phyloP scores from a whole-genome alignment of 148 eudicot genomes.

The Rhododendron ovatum region DNA sequence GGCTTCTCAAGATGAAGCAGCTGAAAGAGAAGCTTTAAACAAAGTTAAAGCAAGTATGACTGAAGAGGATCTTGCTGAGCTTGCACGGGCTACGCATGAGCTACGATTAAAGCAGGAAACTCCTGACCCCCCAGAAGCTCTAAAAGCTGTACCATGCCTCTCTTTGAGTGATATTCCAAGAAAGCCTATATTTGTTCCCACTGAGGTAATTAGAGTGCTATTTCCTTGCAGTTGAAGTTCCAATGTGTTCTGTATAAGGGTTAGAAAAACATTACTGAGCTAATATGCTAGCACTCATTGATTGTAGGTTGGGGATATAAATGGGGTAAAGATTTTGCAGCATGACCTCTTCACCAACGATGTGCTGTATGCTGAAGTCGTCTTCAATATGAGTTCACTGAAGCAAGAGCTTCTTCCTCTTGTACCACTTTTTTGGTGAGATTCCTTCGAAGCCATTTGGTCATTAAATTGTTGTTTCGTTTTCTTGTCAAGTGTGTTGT shows the following conservation, averaged over 20 bases:
- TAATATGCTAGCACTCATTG: conserved; percentile 5
- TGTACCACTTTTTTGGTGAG: conserved; percentile 95
- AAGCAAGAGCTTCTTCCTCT: conserved; percentile 91
- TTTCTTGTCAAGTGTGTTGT: background rate
- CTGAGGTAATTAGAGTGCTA: conserved; percentile 49
- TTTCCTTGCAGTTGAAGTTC: conserved; percentile 5
- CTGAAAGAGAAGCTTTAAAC: conserved; percentile 68
- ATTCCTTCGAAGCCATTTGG: conserved; percentile 2
- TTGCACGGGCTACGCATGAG: conserved; percentile 86
- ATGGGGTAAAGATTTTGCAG: conserved; percentile 78
- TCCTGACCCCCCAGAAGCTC: conserved; percentile 96
- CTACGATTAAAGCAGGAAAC: conserved; percentile 92
- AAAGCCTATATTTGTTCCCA: conserved; percentile 73
- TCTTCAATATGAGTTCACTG: conserved; percentile 77
- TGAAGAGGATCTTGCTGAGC: conserved; percentile 87
- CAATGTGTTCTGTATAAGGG: background rate
- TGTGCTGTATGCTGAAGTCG: conserved; percentile 84
- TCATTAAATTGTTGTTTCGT: background rate
- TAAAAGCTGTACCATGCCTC: conserved; percentile 85
- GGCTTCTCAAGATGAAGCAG: conserved; percentile 87
- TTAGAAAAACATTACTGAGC: conserved; percentile 8
- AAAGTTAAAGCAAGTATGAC: conserved; percentile 90
- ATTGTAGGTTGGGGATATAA: conserved; percentile 70
- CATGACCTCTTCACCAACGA: conserved; percentile 98
- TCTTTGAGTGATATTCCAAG: conserved; percentile 84